These are phyloP conservation scores for Citrus cavaleriei DNA, from an alignment of 345 rosid genomes.

Conservation along the genomic window DNA sequence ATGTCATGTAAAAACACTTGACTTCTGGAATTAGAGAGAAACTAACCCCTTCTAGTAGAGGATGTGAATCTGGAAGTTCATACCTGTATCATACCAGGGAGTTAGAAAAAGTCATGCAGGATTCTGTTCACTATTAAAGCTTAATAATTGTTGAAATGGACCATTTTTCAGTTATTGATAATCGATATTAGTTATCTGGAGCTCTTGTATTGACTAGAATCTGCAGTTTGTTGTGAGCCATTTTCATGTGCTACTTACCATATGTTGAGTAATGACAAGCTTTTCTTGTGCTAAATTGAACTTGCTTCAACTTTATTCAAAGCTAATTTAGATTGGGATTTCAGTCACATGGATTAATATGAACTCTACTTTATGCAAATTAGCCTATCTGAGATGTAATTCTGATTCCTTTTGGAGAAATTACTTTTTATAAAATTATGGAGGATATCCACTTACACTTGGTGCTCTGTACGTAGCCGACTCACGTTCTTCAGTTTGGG, in stretches of 20 bases:
- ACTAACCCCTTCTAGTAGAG: slow-evolving; percentile 73
- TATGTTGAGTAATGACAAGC: background rate
- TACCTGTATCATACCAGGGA: slow-evolving; percentile 55
- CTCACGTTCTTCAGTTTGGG: slow-evolving; percentile 76
- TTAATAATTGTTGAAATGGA: background rate
- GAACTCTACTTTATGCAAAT: background rate
- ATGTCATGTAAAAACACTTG: background rate
- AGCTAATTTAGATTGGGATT: background rate
- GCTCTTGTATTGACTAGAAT: background rate
- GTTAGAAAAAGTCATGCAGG: slow-evolving; percentile 5
- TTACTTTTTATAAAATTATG: background rate
- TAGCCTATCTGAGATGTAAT: slow-evolving; percentile 1
- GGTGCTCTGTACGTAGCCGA: slow-evolving; percentile 89
- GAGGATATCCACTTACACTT: slow-evolving; percentile 68
- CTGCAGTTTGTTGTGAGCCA: background rate
- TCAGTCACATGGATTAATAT: background rate
- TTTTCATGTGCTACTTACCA: background rate
- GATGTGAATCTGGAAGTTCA: slow-evolving; percentile 87
- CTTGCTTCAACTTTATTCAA: slow-evolving; percentile 10
- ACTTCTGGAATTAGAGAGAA: background rate
- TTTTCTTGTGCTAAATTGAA: background rate
- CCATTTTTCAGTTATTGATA: background rate
- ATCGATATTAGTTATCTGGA: background rate
- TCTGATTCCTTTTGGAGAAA: background rate
- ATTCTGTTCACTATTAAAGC: background rate